Base-by-base conservation (phyloP, 1,284 basidiomycete species). In the Ganoderma boninense region DNA sequence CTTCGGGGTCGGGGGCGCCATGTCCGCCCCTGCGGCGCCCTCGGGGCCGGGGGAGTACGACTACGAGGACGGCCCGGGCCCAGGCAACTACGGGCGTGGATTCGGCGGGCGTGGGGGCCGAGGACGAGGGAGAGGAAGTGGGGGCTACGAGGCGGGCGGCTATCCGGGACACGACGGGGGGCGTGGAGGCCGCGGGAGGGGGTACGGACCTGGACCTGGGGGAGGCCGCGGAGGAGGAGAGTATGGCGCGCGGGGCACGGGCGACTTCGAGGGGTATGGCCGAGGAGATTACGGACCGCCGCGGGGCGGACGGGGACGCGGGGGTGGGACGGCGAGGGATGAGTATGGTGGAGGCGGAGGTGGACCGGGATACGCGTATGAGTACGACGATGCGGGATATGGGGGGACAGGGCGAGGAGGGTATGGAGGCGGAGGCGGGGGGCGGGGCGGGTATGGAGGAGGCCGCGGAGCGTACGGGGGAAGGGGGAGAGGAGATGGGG, bases 341-440 rank as follows among this genome's bases (percentile, higher is more conserved):
- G 56, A 35, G 29, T 57, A 57, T 35, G 56, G 56, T 20, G 54
- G 23, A 38, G 38, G 38, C 38, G 38, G 38, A 38, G 38, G 7
- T 38, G 38, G 7, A 38, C 18, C 43, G 13, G 43, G 43, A 43
- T 43, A 57, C 32, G 56, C 16, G 13, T 59, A 59, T n/a, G 56
- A 38, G 23, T 38, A 59, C 10, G 56, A 59, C 4, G 56, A 38
- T 3, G 40, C 59, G 3, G 35, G 38, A 1, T 62, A 43, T 62
- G 60, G 40, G 57, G 81, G 32, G 8, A 1, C 2, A 10, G 54
- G 54, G 29, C 16, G 54, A 32, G 54, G 29, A 26, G 40, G 42
- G 18, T 44, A 65, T 29, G n/a, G n/a, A n/a, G n/a, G n/a, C n/a
- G 40, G 83, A 42, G 78, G 83, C 77, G 84, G 84, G 71, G 81